Evolutionary conservation across 116 monocot genomes (phyloP).

Genomic region (Phalaenopsis hybrid): DNA sequence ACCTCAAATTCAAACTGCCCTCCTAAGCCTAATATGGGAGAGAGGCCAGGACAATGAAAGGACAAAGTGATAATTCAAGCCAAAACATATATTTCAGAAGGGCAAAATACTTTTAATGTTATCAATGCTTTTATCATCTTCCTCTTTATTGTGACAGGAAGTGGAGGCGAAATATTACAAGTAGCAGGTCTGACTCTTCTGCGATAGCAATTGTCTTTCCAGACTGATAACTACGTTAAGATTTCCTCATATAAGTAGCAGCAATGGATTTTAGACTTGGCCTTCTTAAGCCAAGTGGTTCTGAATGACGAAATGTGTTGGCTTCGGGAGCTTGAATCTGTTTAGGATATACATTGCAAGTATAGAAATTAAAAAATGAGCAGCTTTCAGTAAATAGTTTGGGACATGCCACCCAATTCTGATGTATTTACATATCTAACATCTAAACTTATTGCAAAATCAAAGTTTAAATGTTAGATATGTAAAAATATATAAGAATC

Average conservation of each 20-base stretch:
- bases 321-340: conserved; percentile 90
- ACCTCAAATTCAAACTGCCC: too few species aligned
- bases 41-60: too few species aligned
- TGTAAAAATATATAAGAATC: too few species aligned
- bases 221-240: conserved; percentile 16
- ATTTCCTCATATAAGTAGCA: conserved; percentile 21
- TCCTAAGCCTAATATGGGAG: too few species aligned
- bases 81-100: neutral
- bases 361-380: neutral
- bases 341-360: neutral
- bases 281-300: conserved; percentile 69
- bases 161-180: conserved; percentile 17
- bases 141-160: conserved; percentile 61
- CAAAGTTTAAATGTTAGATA: too few species aligned
- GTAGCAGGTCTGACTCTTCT: conserved; percentile 36
- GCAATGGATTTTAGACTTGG: conserved; percentile 29
- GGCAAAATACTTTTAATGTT: conserved; percentile 31
- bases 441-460: too few species aligned
- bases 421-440: too few species aligned
- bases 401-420: too few species aligned
- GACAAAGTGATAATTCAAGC: too few species aligned
- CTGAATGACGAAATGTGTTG: conserved; percentile 61
- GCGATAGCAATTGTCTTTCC: conserved; percentile 24
- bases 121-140: conserved; percentile 44
- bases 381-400: neutral